phyloP scores from a whole-genome alignment of 2,329 filamentous ascomycete species.

The Diaporthe aspalathi region DNA sequence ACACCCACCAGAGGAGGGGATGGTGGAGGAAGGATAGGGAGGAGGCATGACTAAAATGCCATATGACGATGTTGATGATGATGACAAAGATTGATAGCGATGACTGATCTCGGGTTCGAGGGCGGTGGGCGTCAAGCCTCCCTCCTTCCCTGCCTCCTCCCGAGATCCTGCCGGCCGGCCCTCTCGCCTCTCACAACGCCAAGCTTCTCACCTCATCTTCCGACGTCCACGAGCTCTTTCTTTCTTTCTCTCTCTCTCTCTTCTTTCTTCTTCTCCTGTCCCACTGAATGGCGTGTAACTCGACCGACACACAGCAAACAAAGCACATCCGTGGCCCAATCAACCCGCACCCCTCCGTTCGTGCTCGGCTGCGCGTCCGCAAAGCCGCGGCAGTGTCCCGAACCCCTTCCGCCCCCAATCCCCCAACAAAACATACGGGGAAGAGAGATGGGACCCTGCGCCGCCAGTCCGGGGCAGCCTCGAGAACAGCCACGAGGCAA shows the following conservation, averaged over 20 bases:
- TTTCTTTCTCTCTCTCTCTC: no score
- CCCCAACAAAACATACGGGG: no score
- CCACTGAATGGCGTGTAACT: slow-evolving; percentile 12
- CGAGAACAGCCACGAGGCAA: background rate
- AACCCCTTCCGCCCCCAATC: no score
- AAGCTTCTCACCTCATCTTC: slow-evolving; percentile 23
- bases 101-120: background rate
- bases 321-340: slow-evolving; percentile 1
- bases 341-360: slow-evolving; percentile 15
- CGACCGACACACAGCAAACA: slow-evolving; percentile 1
- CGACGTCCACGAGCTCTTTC: slow-evolving; percentile 4
- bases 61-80: background rate
- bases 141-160: no score
- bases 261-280: no score
- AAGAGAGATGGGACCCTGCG: no score
- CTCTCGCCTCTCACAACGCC: slow-evolving; percentile 7
- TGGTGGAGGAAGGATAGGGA: background rate
- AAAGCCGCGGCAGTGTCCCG: background rate
- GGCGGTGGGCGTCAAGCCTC: background rate
- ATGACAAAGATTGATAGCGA: background rate
- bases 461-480: no score
- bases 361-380: slow-evolving; percentile 22
- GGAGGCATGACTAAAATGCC: background rate
- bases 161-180: slow-evolving; percentile 6
- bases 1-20: background rate